These are phyloP conservation scores for Chaetomium tenue DNA, from an alignment of 495 filamentous ascomycete genomes.

Conservation along the genomic window DNA sequence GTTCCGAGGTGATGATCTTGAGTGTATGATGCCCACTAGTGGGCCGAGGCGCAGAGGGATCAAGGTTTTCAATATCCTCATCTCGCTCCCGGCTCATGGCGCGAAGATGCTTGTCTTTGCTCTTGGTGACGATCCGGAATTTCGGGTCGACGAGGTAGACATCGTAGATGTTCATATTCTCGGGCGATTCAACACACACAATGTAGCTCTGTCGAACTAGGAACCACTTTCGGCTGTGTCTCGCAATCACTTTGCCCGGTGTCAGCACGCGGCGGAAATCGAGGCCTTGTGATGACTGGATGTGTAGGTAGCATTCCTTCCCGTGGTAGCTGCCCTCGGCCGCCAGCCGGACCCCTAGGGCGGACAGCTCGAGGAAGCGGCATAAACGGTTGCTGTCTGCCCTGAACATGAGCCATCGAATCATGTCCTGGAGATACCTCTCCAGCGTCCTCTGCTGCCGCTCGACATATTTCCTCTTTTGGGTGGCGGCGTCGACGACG, in stretches of 20 bases:
- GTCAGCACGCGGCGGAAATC: slow-evolving; percentile 81
- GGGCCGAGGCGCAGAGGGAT: slow-evolving; percentile 56
- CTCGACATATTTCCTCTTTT: slow-evolving; percentile 52
- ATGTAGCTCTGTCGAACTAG: slow-evolving; percentile 96
- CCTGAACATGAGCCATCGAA: slow-evolving; percentile 90
- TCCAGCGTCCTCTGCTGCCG: slow-evolving; percentile 84
- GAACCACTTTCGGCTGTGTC: slow-evolving; percentile 95
- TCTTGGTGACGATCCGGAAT: slow-evolving; percentile 75
- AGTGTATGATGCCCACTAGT: slow-evolving; percentile 74
- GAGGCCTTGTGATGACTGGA: slow-evolving; percentile 85
- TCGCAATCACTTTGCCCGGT: slow-evolving; percentile 68
- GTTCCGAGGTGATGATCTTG: slow-evolving; percentile 79
- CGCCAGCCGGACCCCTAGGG: slow-evolving; percentile 89
- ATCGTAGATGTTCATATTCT: slow-evolving; percentile 99
- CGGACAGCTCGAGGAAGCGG: slow-evolving; percentile 93
- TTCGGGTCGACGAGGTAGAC: slow-evolving; percentile 89
- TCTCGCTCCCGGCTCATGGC: slow-evolving; percentile 53
- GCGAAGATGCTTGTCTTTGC: slow-evolving; percentile 63
- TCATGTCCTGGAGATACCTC: slow-evolving; percentile 90
- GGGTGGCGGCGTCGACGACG: slow-evolving; percentile 31
- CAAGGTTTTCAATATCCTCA: slow-evolving; percentile 37
- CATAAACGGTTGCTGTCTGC: slow-evolving; percentile 94
- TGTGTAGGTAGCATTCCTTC: slow-evolving; percentile 92
- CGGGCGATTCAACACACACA: slow-evolving; percentile 94
- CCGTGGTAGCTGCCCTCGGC: slow-evolving; percentile 96